phyloP scores from a whole-genome alignment of 495 filamentous ascomycete species.

The Lasiosphaeris hirsuta region DNA sequence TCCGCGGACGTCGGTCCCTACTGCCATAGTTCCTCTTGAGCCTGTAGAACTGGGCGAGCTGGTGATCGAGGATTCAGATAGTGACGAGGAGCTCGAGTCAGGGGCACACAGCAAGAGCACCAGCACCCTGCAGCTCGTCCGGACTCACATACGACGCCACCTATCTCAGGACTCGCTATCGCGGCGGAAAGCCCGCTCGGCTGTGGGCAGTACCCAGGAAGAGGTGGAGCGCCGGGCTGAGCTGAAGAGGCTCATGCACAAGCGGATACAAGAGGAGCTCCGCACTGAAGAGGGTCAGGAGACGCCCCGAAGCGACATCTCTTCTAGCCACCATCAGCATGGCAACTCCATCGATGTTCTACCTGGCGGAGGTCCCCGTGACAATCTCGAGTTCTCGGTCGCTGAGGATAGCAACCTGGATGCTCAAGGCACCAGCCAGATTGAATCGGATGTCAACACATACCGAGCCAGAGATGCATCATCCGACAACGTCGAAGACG shows the following conservation, averaged over 20 bases:
- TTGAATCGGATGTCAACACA: not conserved
- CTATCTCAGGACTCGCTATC: conserved; percentile 43
- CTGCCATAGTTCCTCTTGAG: conserved; percentile 14
- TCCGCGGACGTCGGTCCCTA: conserved; percentile 2
- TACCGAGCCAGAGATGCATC: not conserved
- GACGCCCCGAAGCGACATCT: conserved; percentile 9
- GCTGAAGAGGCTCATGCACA: conserved; percentile 47
- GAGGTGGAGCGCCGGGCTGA: conserved; percentile 50
- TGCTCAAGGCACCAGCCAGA: conserved; percentile 3
- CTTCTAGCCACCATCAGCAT: conserved; percentile 11
- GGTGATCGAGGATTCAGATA: conserved; percentile 43
- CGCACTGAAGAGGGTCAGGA: conserved; percentile 36
- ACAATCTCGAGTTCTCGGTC: conserved; percentile 40
- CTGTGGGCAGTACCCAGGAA: conserved; percentile 44
- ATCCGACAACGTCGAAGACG: conserved; percentile 7
- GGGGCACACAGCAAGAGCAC: conserved; percentile 28
- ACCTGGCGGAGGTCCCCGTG: conserved; percentile 37
- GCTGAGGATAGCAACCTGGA: conserved; percentile 11
- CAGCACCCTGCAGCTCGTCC: conserved; percentile 37
- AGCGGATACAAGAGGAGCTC: conserved; percentile 52
- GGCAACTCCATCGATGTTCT: conserved; percentile 20
- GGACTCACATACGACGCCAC: conserved; percentile 42
- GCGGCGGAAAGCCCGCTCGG: conserved; percentile 36
- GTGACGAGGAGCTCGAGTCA: conserved; percentile 31
- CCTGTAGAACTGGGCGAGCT: conserved; percentile 28